A percentile compares a stretch with the other conserved stretches of the same genome.
These are phyloP conservation scores for Candida andamanensis DNA, from an alignment of 805 yeast species.

Conservation along the genomic window DNA sequence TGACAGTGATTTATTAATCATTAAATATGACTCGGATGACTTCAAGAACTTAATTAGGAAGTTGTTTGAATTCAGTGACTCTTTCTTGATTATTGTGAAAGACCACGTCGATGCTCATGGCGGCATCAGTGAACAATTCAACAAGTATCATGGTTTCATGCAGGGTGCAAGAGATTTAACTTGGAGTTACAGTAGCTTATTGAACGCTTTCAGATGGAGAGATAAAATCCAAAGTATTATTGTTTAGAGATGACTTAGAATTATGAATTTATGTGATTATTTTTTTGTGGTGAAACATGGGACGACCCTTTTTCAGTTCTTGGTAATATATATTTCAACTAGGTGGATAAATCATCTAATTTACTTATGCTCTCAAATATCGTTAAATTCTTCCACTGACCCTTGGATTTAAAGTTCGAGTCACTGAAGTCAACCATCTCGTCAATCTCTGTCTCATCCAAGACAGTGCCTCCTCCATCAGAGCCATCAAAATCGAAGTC, in stretches of 20 bases:
- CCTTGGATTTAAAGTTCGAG: slow-evolving; percentile 20
- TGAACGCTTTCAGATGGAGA: slow-evolving; percentile 67
- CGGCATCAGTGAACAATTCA: slow-evolving; percentile 84
- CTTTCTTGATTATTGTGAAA: slow-evolving; percentile 56
- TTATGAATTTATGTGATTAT: not conserved
- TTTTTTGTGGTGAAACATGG: not conserved
- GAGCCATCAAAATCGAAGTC: slow-evolving; percentile 9
- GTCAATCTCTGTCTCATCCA: slow-evolving; percentile 27
- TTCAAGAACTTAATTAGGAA: slow-evolving; percentile 43
- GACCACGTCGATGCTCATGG: slow-evolving; percentile 63
- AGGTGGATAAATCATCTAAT: slow-evolving; percentile 18
- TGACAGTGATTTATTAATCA: slow-evolving; percentile 13
- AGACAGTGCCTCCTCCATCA: slow-evolving; percentile 1
- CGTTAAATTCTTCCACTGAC: slow-evolving; percentile 24
- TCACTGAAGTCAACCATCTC: slow-evolving; percentile 38
- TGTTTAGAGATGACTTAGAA: not conserved
- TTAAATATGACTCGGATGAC: slow-evolving; percentile 37
- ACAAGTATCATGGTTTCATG: slow-evolving; percentile 73
- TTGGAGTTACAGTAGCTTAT: slow-evolving; percentile 83
- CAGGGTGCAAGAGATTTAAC: slow-evolving; percentile 85
- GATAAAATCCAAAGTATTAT: not conserved
- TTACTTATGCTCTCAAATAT: slow-evolving; percentile 36
- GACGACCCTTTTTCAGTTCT: not conserved
- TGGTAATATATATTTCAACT: not conserved
- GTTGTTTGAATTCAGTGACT: slow-evolving; percentile 56